Conservation (phyloP, 2,329 filamentous ascomycete genomes). For the Penicillium sp. region DNA sequence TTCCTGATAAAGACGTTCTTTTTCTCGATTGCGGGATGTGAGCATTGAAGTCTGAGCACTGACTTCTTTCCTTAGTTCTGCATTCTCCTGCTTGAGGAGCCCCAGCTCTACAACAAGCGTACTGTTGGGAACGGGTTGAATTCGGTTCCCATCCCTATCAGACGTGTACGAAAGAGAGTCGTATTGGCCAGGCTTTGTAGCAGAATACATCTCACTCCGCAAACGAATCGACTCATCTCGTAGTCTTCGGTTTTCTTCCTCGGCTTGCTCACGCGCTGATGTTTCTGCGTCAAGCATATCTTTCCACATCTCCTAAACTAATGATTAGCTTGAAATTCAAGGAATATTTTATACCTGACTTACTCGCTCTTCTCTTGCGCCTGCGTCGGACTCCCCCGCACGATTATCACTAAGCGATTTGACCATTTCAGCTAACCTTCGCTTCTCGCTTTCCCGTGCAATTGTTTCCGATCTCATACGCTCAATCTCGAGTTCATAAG, state of each 20-base stretch:
- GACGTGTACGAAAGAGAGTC: conserved; percentile 37
- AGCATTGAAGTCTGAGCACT: conserved; percentile 97
- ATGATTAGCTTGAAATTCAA: conserved; percentile 13
- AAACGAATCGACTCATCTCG: conserved; percentile 80
- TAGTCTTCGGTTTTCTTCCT: conserved; percentile 81
- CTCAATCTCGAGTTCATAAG: conserved; percentile 80
- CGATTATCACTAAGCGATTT: conserved; percentile 59
- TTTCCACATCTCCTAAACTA: conserved; percentile 77
- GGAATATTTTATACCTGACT: conserved; percentile 22
- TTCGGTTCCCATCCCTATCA: conserved; percentile 38
- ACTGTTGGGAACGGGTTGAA: conserved; percentile 59
- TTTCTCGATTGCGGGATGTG: conserved; percentile 91
- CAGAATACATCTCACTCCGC: conserved; percentile 43
- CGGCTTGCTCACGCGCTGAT: conserved; percentile 79
- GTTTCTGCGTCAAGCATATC: conserved; percentile 92
- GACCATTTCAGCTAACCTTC: conserved; percentile 79
- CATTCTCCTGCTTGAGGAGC: conserved; percentile 85
- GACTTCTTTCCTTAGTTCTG: conserved; percentile 85
- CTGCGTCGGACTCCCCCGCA: conserved; percentile 49
- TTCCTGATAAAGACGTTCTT: conserved; percentile 91
- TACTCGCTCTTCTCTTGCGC: conserved; percentile 50
- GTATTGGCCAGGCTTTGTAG: conserved; percentile 32
- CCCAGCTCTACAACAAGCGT: conserved; percentile 80
- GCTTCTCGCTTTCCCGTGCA: conserved; percentile 78
- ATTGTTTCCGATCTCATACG: conserved; percentile 75